Base-by-base conservation (phyloP, 345 rosid species). In the Brassica rapa region DNA sequence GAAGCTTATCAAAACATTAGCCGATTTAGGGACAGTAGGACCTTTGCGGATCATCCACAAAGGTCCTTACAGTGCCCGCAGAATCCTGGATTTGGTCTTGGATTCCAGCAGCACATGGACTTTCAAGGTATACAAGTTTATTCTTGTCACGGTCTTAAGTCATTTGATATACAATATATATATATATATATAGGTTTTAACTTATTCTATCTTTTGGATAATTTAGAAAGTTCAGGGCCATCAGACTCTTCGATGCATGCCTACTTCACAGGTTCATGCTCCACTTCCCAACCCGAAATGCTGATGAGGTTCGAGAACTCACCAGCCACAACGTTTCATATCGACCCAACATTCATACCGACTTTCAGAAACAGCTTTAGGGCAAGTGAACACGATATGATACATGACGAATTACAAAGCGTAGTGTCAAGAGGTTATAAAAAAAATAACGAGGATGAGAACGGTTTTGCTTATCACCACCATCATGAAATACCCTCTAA, bases 1-100 rank as follows among this genome's bases (percentile, higher is more conserved):
- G 86, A 74, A 16, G 97, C 98, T 59, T 87, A 87, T 51, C 46
- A 39, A 41, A 86, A 91, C 23, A 24, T 46, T 21, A 9, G 9
- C 6, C 10, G 66, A 33, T 74, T 89, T 37, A 62, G 24, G 32
- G 77, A 86, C 70, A 55, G 59, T 5, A 73, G 51, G 9, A 21
- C 82, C 10, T 68, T 71, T 33, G 41, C 12, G 2, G 77, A 72
- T 56, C 80, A 73, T 71, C 82, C 84, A 11, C 80, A 75, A 3
- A 81, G 86, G 41, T 75, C 88, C 33, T 71, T 85, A 24, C 65
- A 81, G 14, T 73, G 39, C 39, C 73, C 39, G 12, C 87, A 79
- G 41, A 63, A 76, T 56, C 72, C 67, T 0, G 76, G 72, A 23
- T 70, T 70, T 57, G 75, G 76, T 62, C 66, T 71, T 37, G 72